Conservation (phyloP, 192 early-diverging fungal genomes). For the Chytriomyces confervae region DNA sequence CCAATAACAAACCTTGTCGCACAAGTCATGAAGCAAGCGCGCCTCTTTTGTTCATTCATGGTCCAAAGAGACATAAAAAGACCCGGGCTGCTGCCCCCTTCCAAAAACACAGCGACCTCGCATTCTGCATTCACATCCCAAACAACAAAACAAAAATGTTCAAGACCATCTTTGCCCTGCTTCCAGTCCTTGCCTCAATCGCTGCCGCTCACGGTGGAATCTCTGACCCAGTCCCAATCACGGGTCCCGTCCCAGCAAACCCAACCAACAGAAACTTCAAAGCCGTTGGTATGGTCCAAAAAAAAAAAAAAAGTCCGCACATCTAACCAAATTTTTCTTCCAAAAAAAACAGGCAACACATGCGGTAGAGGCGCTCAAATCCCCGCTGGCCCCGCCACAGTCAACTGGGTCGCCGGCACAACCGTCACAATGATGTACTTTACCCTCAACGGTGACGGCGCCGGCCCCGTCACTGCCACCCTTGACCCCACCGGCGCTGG, state of each 20-base stretch:
- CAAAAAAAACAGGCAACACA: no score
- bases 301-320: no score
- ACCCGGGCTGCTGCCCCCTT: no score
- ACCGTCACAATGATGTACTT: constrained; percentile 12
- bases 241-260: not conserved
- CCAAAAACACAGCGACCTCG: no score
- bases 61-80: no score
- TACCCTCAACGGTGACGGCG: not conserved
- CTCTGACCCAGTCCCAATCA: not conserved
- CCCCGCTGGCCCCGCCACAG: not conserved
- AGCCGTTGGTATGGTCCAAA: not conserved
- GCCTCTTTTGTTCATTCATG: no score
- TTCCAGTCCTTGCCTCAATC: not conserved
- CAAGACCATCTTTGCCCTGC: not conserved
- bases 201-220: constrained; percentile 4
- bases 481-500: not conserved
- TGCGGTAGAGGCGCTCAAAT: not conserved
- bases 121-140: no score
- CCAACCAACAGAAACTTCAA: not conserved
- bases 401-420: not conserved
- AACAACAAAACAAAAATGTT: no score
- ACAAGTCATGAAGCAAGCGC: no score
- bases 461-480: not conserved
- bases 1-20: no score
- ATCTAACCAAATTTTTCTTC: no score